Conservation (phyloP, 2,329 filamentous ascomycete genomes). For the Ceratocystis alfenasii region DNA sequence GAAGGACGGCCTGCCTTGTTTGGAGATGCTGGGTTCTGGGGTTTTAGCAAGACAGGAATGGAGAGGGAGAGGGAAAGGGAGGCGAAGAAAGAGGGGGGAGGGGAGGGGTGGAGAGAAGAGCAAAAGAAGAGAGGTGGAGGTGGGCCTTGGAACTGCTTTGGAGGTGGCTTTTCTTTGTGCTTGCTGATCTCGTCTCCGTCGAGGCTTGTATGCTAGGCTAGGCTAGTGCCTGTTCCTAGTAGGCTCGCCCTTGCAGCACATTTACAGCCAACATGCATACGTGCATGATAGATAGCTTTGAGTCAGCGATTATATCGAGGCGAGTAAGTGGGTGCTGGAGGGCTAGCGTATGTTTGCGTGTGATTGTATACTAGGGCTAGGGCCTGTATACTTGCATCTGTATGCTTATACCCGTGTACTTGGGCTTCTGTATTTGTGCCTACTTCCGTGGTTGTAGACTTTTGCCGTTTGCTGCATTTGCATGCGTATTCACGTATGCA, state of each 20-base stretch:
- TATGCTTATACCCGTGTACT: not conserved
- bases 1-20: not conserved
- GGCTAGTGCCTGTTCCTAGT: not conserved
- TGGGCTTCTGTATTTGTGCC: no score
- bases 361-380: not conserved
- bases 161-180: not conserved
- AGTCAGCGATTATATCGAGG: not conserved
- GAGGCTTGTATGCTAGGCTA: no score
- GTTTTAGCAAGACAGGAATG: not conserved
- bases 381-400: not conserved
- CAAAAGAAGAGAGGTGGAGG: not conserved
- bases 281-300: not conserved
- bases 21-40: not conserved
- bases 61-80: not conserved
- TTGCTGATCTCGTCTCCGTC: not conserved
- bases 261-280: not conserved
- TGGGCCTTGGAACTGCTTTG: not conserved
- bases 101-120: not conserved
- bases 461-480: no score
- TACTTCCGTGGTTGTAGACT: no score
- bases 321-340: not conserved
- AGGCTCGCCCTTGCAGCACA: not conserved
- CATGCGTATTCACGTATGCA: no score
- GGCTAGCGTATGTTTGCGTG: not conserved
- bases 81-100: not conserved